These are phyloP conservation scores for Termitomyces sp. DNA, from an alignment of 768 basidiomycete genomes.

Conservation along the genomic window DNA sequence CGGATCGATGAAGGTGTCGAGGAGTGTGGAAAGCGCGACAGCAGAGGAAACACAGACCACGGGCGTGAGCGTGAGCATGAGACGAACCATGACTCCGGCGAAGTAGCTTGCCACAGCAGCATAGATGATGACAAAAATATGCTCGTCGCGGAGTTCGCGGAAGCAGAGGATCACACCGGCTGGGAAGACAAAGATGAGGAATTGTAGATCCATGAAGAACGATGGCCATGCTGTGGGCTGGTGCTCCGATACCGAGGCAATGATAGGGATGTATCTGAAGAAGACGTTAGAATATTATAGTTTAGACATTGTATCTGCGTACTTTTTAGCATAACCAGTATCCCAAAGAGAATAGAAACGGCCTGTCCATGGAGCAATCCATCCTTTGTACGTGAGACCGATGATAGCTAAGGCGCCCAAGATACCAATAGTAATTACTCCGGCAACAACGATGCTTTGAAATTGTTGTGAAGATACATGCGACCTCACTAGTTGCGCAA, in stretches of 20 bases:
- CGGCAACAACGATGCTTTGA: slow-evolving; percentile 68
- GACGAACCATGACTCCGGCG: slow-evolving; percentile 98
- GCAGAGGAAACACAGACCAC: slow-evolving; percentile 94
- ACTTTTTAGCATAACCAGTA: slow-evolving; percentile 98
- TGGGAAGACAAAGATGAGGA: slow-evolving; percentile 97
- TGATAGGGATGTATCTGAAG: slow-evolving; percentile 87
- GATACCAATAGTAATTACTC: slow-evolving; percentile 64
- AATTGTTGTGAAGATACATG: slow-evolving; percentile 93
- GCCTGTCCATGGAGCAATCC: slow-evolving; percentile 99
- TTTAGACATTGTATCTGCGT: slow-evolving; percentile 15
- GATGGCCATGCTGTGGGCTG: slow-evolving; percentile 99
- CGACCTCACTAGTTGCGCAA: slow-evolving; percentile 81
- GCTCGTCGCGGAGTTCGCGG: slow-evolving; percentile 91
- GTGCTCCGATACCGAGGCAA: slow-evolving; percentile 98
- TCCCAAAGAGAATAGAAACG: slow-evolving; percentile 99
- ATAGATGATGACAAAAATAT: slow-evolving; percentile 98
- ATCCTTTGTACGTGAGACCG: slow-evolving; percentile 84
- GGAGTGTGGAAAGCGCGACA: slow-evolving; percentile 79
- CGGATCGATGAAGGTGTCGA: slow-evolving; percentile 90
- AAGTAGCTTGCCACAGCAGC: slow-evolving; percentile 96
- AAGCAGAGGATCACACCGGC: slow-evolving; percentile 94
- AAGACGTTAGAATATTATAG: slow-evolving; percentile 6
- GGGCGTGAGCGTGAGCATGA: slow-evolving; percentile 96
- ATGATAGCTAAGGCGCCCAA: slow-evolving; percentile 71
- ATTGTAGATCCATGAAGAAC: slow-evolving; percentile 98